Percentiles rank a stretch among this genome's conserved stretches.
These are phyloP conservation scores for Allium sativum DNA, from an alignment of 106 monocot species.

Conservation along the genomic window DNA sequence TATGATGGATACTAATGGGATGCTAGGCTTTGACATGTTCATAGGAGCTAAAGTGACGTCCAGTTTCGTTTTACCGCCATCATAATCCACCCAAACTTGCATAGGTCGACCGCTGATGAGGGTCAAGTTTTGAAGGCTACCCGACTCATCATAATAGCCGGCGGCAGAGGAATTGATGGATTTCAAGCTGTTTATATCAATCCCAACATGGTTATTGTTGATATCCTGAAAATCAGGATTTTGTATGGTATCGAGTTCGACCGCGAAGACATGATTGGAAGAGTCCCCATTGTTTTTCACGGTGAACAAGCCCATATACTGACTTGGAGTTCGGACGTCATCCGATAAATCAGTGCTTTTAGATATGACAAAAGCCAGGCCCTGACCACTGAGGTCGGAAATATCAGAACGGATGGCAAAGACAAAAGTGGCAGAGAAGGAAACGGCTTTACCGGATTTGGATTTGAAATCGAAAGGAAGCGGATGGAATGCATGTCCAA, in stretches of 20 bases:
- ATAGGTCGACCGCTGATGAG: slow-evolving; percentile 22
- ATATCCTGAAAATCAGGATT: slow-evolving; percentile 28
- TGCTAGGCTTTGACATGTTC: slow-evolving; percentile 13
- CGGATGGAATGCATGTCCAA: slow-evolving; percentile 16
- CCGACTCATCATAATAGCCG: not conserved
- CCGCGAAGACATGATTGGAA: slow-evolving; percentile 30
- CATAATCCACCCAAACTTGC: slow-evolving; percentile 40
- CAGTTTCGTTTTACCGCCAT: slow-evolving; percentile 10
- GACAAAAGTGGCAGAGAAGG: slow-evolving; percentile 15
- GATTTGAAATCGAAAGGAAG: slow-evolving; percentile 15
- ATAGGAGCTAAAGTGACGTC: slow-evolving; percentile 26
- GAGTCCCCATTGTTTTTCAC: slow-evolving; percentile 4
- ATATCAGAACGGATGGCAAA: slow-evolving; percentile 7
- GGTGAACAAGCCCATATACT: slow-evolving; percentile 14
- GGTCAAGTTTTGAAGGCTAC: slow-evolving; percentile 1
- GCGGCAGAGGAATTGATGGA: slow-evolving; percentile 1
- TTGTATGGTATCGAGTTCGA: slow-evolving; percentile 54
- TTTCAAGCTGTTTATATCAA: slow-evolving; percentile 6
- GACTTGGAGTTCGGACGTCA: not conserved
- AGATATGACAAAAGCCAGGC: slow-evolving; percentile 7
- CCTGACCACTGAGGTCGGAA: slow-evolving; percentile 1
- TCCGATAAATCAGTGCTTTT: not conserved
- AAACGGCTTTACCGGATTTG: not conserved
- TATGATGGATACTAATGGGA: slow-evolving; percentile 20
- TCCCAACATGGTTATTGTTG: slow-evolving; percentile 16